Percentiles rank a stretch among this genome's conserved stretches.
These are phyloP conservation scores for Chrysanthemum makinoi DNA, from an alignment of 129 eudicot species.

Conservation along the genomic window DNA sequence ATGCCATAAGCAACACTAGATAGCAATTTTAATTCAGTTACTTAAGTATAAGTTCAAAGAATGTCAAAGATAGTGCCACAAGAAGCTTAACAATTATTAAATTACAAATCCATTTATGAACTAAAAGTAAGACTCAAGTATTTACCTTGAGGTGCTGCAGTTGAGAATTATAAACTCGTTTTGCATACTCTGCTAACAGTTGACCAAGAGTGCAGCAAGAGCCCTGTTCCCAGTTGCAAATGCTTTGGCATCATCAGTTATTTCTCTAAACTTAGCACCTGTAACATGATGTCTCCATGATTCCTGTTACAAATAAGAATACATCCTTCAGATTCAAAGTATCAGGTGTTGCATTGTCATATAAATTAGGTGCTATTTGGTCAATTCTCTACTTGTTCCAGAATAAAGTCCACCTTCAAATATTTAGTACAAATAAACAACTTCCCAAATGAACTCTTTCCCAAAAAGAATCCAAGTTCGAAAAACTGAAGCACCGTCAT, in stretches of 20 bases:
- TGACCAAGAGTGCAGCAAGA: slow-evolving; percentile 99
- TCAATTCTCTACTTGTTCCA: not conserved
- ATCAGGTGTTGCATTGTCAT: slow-evolving; percentile 4
- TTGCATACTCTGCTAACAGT: slow-evolving; percentile 87
- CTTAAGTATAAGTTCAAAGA: not conserved
- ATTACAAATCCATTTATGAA: not conserved
- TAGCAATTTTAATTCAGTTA: not conserved
- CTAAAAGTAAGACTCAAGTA: not conserved
- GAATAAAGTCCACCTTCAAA: slow-evolving; percentile 1
- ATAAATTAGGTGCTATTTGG: not conserved
- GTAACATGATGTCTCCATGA: slow-evolving; percentile 96
- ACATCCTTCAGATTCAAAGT: not conserved
- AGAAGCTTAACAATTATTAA: not conserved
- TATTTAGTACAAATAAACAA: slow-evolving; percentile 14
- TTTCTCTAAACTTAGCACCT: slow-evolving; percentile 94
- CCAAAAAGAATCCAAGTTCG: slow-evolving; percentile 6
- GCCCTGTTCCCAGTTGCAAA: slow-evolving; percentile 86
- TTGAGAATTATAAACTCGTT: slow-evolving; percentile 85
- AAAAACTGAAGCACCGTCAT: slow-evolving; percentile 1
- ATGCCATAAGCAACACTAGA: not conserved
- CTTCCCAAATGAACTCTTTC: not conserved
- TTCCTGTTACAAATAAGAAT: slow-evolving; percentile 47
- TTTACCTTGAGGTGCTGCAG: slow-evolving; percentile 96
- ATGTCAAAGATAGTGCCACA: not conserved
- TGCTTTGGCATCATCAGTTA: slow-evolving; percentile 88